These are phyloP conservation scores for Aschersonia sp. DNA, from an alignment of 2,329 filamentous ascomycete species.

Conservation along the genomic window DNA sequence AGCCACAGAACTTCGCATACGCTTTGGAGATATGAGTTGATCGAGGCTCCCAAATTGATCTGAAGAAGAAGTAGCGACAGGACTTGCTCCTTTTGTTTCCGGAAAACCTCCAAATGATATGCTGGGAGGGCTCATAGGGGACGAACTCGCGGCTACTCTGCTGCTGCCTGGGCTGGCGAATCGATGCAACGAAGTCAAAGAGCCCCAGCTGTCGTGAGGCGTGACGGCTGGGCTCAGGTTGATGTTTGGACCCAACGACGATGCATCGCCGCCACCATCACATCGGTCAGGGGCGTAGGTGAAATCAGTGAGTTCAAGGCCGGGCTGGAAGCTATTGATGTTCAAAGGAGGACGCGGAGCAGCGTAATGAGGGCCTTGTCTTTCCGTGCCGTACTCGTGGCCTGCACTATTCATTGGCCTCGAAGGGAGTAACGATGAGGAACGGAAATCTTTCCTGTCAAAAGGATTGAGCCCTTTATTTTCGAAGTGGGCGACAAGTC, in stretches of 20 bases:
- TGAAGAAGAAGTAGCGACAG: constrained; percentile 12
- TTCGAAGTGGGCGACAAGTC: constrained; percentile 26
- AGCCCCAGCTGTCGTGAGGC: constrained; percentile 17
- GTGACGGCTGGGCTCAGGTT: constrained; percentile 17
- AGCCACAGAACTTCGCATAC: constrained; percentile 13
- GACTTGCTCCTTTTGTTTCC: constrained; percentile 14
- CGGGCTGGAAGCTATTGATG: constrained; percentile 7
- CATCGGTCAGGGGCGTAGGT: constrained; percentile 4
- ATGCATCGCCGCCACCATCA: not conserved
- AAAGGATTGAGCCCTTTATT: constrained; percentile 18
- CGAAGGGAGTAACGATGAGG: constrained; percentile 17
- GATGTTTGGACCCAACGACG: constrained; percentile 11
- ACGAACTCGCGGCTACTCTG: not conserved
- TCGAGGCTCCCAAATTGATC: constrained; percentile 18
- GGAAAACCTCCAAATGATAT: constrained; percentile 18
- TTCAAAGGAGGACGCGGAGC: constrained; percentile 9
- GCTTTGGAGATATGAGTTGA: constrained; percentile 15
- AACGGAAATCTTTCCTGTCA: constrained; percentile 20
- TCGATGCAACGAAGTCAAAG: constrained; percentile 13
- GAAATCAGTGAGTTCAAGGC: constrained; percentile 3
- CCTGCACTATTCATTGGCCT: constrained; percentile 14
- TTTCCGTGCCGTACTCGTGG: not conserved
- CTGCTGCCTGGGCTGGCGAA: constrained; percentile 14
- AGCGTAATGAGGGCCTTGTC: constrained; percentile 6
- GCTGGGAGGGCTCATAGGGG: constrained; percentile 13